Percentiles rank a stretch among this genome's conserved stretches.
phyloP scores from a whole-genome alignment of 768 basidiomycete species.

The Paxillus ammoniavirescens region DNA sequence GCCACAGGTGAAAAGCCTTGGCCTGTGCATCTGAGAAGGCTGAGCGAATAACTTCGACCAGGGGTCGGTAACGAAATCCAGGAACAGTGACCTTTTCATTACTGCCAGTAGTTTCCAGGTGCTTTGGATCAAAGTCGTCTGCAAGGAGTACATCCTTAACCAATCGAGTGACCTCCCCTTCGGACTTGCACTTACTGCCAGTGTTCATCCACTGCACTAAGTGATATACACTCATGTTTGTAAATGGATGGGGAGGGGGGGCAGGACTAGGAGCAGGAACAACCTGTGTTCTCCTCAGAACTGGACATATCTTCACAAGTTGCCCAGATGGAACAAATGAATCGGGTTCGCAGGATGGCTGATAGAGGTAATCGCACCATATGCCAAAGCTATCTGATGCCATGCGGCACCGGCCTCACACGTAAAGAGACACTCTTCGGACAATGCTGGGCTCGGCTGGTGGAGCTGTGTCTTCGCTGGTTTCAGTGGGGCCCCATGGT shows the following conservation, averaged over 20 bases:
- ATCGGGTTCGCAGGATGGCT: too few species aligned
- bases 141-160: not conserved
- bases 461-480: too few species aligned
- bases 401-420: too few species aligned
- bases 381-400: too few species aligned
- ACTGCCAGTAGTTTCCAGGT: not conserved
- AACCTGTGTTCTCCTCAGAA: too few species aligned
- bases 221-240: not conserved
- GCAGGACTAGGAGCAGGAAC: too few species aligned
- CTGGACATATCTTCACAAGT: too few species aligned
- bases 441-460: too few species aligned
- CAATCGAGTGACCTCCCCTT: not conserved
- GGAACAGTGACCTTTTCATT: not conserved
- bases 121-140: not conserved
- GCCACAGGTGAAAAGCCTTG: slow-evolving; percentile 19
- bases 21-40: slow-evolving; percentile 3
- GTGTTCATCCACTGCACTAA: not conserved
- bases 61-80: slow-evolving; percentile 13
- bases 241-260: not conserved
- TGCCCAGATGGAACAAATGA: too few species aligned
- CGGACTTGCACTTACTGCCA: not conserved
- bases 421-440: too few species aligned
- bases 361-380: too few species aligned
- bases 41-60: slow-evolving; percentile 9
- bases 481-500: too few species aligned